These are phyloP conservation scores for Penicillium oxalicum DNA, from an alignment of 2,329 filamentous ascomycete genomes.

Conservation along the genomic window DNA sequence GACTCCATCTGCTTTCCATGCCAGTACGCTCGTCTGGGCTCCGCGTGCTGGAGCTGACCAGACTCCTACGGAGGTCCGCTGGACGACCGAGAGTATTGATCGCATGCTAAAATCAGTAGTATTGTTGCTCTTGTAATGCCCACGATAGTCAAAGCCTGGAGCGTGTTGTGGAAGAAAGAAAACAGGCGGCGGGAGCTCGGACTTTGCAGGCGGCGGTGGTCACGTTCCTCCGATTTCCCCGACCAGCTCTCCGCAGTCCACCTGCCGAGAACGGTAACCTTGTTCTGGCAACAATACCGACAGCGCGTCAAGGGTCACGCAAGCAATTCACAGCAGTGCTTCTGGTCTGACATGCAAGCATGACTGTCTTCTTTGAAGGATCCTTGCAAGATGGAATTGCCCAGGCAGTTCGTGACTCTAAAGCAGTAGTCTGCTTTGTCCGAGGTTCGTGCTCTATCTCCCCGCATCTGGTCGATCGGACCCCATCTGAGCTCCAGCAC, in stretches of 20 bases:
- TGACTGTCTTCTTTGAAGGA: slow-evolving; percentile 72
- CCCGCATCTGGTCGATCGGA: slow-evolving; percentile 9
- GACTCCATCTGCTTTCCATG: slow-evolving; percentile 27
- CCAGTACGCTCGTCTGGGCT: slow-evolving; percentile 15
- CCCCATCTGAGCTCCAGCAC: slow-evolving; percentile 8
- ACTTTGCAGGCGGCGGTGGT: slow-evolving; percentile 16
- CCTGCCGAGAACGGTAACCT: neutral
- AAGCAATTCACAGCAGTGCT: neutral
- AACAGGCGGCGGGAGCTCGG: slow-evolving; percentile 9
- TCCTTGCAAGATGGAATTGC: slow-evolving; percentile 75
- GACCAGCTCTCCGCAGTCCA: slow-evolving; percentile 17
- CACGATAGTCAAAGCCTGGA: neutral
- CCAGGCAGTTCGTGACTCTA: slow-evolving; percentile 65
- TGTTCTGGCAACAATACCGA: neutral
- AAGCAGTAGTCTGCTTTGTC: slow-evolving; percentile 80
- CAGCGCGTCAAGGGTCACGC: neutral
- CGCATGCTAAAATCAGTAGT: slow-evolving; percentile 19
- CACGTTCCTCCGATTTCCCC: slow-evolving; percentile 20
- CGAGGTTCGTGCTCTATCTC: slow-evolving; percentile 50
- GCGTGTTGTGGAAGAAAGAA: neutral
- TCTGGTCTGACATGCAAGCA: slow-evolving; percentile 7
- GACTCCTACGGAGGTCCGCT: slow-evolving; percentile 17
- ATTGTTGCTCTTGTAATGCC: neutral
- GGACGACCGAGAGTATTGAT: slow-evolving; percentile 24
- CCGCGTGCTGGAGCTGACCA: slow-evolving; percentile 20